Conservation (phyloP, 169 alveolate genomes). For the Plasmodium adleri region DNA sequence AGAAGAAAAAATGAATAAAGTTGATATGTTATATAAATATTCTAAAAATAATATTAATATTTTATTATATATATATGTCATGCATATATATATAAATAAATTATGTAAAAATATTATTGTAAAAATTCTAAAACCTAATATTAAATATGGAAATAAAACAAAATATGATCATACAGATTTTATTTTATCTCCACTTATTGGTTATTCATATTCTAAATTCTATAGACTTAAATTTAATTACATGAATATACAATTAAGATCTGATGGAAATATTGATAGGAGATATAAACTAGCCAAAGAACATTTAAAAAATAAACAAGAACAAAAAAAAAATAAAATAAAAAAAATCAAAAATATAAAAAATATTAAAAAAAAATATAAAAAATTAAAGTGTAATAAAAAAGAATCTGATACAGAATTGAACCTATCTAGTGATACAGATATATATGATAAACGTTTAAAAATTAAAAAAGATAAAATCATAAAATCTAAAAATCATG, state of each 20-base stretch:
- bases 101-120: conserved; percentile 56
- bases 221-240: conserved; percentile 34
- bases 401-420: background rate
- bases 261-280: conserved; percentile 5
- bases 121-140: conserved; percentile 37
- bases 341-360: conserved; percentile 1
- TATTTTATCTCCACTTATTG: conserved; percentile 55
- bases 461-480: background rate
- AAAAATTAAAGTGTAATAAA: background rate
- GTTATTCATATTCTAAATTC: conserved; percentile 43
- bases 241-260: conserved; percentile 8
- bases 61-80: conserved; percentile 40
- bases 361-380: conserved; percentile 8
- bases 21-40: conserved; percentile 30
- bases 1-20: conserved; percentile 48
- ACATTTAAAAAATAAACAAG: background rate
- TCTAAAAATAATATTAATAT: conserved; percentile 48
- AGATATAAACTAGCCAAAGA: background rate
- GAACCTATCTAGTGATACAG: conserved; percentile 6
- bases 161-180: conserved; percentile 45
- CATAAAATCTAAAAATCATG: background rate
- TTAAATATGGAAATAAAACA: conserved; percentile 33
- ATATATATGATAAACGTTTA: background rate
- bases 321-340: conserved; percentile 21
- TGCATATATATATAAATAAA: conserved; percentile 51